Evolutionary conservation across 2,329 filamentous ascomycete species (phyloP).

Genomic region (Eurotiales sp.): DNA sequence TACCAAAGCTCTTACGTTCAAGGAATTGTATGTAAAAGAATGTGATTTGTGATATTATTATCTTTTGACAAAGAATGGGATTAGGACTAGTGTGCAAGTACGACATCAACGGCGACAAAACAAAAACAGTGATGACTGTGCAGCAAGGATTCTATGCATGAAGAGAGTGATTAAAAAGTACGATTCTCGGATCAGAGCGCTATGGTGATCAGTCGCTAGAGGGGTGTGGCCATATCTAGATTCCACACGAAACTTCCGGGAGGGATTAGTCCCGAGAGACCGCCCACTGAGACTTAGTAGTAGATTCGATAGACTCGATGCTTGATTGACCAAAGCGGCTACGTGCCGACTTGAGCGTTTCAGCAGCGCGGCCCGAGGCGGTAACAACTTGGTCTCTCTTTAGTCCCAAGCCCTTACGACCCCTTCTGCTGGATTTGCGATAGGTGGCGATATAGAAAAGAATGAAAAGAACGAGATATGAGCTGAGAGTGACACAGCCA

Average conservation of each 20-base stretch:
- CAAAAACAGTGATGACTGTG: slow-evolving; percentile 8
- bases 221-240: no score
- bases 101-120: slow-evolving; percentile 4
- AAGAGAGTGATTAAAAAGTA: not conserved
- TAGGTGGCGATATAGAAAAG: slow-evolving; percentile 93
- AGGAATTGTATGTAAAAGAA: not conserved
- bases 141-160: slow-evolving; percentile 12
- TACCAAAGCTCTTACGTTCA: not conserved
- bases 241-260: not conserved
- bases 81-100: slow-evolving; percentile 7
- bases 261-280: slow-evolving; percentile 13
- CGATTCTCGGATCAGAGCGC: no score
- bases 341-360: slow-evolving; percentile 19
- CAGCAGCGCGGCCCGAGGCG: slow-evolving; percentile 19
- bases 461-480: slow-evolving; percentile 91
- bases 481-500: slow-evolving; percentile 80
- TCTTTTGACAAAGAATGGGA: slow-evolving; percentile 4
- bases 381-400: slow-evolving; percentile 61
- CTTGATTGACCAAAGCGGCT: slow-evolving; percentile 15
- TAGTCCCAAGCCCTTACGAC: slow-evolving; percentile 25
- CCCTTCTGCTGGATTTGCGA: slow-evolving; percentile 51
- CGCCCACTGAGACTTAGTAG: slow-evolving; percentile 15
- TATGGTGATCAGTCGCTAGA: no score
- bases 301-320: slow-evolving; percentile 16
- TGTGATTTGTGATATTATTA: not conserved